Evolutionary conservation across 192 early-diverging fungal genomes (phyloP).

Genomic region (Coemansia sp.): DNA sequence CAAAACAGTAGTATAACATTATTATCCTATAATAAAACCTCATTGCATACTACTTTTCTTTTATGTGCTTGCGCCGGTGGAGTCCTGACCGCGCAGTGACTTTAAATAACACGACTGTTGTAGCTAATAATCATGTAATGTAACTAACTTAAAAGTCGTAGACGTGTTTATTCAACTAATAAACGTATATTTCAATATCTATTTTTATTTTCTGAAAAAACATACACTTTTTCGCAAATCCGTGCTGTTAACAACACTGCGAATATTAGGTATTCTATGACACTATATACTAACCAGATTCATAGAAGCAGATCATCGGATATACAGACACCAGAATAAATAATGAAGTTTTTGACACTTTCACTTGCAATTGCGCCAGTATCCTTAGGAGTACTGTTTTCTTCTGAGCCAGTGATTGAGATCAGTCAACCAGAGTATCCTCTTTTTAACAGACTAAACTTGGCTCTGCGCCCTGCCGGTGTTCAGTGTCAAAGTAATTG

Average conservation of each 20-base stretch:
- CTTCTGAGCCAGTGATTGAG: background rate
- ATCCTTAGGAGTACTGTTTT: background rate
- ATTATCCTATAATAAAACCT: background rate
- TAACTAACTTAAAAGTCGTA: background rate
- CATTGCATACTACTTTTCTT: background rate
- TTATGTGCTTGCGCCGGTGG: background rate
- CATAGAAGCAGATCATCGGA: background rate
- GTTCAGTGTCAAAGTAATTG: slow-evolving; percentile 39
- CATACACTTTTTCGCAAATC: background rate
- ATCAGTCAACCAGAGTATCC: background rate
- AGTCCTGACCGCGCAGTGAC: background rate
- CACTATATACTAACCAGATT: background rate
- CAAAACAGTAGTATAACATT: background rate
- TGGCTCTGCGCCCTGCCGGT: background rate
- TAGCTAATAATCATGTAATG: background rate
- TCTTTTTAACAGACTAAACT: background rate
- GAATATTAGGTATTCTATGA: background rate
- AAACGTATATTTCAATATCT: background rate
- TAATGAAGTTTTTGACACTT: slow-evolving; percentile 26
- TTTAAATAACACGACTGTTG: background rate
- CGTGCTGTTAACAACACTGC: background rate
- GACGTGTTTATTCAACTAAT: background rate
- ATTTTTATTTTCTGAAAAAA: background rate
- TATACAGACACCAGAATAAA: background rate
- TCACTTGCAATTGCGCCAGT: slow-evolving; percentile 15